Conservation (phyloP, 176 grass and related monocot species). For the Hsuehochloa calcarea region DNA sequence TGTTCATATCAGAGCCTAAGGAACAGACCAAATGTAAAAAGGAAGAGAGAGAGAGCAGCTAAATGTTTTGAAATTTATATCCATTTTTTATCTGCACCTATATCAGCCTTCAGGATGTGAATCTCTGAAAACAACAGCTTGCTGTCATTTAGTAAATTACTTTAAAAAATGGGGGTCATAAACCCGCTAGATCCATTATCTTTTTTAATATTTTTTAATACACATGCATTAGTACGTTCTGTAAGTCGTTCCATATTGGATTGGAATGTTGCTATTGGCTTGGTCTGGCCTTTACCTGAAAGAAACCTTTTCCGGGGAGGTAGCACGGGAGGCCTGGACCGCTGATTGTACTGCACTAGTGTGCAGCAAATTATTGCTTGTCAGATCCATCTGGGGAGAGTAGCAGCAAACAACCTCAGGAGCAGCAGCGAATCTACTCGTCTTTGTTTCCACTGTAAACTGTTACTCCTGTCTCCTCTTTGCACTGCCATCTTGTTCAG, state of each 20-base stretch:
- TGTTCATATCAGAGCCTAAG: neutral
- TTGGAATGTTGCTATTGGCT: constrained; percentile 28
- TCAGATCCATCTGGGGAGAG: constrained; percentile 16
- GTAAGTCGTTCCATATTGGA: neutral
- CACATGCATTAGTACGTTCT: neutral
- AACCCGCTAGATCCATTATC: neutral
- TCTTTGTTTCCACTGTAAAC: neutral
- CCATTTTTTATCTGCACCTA: neutral
- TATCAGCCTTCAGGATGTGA: neutral
- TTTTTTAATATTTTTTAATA: neutral
- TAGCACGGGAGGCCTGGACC: neutral
- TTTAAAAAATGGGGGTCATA: neutral
- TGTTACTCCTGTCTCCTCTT: constrained; percentile 17
- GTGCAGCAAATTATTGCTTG: constrained; percentile 34
- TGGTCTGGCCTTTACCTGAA: neutral
- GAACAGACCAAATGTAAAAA: neutral
- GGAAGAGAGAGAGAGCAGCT: neutral
- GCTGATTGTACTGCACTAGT: neutral
- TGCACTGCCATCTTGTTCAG: constrained; percentile 12
- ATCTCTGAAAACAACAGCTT: neutral
- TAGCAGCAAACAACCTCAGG: neutral
- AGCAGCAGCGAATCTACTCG: neutral
- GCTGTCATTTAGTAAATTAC: neutral
- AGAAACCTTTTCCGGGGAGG: constrained; percentile 4
- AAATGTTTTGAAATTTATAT: neutral